phyloP scores from a whole-genome alignment of 768 basidiomycete species.

The Tephrocybe sp. region DNA sequence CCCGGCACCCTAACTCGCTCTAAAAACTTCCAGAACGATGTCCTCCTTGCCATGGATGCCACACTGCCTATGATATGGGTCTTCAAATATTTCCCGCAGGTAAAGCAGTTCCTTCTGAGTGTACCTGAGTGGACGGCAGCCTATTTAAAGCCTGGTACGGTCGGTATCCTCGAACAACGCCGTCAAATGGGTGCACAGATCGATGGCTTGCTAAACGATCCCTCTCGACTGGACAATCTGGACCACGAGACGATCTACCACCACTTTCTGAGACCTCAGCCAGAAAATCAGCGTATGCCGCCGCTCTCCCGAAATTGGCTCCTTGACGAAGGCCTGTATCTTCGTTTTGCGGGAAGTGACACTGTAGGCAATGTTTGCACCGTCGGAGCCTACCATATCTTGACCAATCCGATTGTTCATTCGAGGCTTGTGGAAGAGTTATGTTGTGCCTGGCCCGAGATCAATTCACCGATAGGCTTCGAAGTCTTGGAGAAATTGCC shows the following conservation, averaged over 20 bases:
- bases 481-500: constrained; percentile 3
- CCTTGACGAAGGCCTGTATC: constrained; percentile 34
- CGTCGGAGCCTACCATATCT: constrained; percentile 34
- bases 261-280: constrained; percentile 32
- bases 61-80: constrained; percentile 37
- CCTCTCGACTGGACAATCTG: constrained; percentile 25
- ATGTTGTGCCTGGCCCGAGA: constrained; percentile 40
- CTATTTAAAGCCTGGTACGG: constrained; percentile 33
- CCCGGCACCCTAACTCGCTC: constrained; percentile 18
- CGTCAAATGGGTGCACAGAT: constrained; percentile 35
- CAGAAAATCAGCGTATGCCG: constrained; percentile 29
- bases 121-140: constrained; percentile 34
- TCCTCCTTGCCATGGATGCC: constrained; percentile 33
- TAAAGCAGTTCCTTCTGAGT: constrained; percentile 28
- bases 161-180: constrained; percentile 33
- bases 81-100: constrained; percentile 36
- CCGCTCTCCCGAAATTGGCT: constrained; percentile 31
- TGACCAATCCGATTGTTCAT: constrained; percentile 29
- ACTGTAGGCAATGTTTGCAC: constrained; percentile 41
- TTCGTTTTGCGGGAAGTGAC: constrained; percentile 44
- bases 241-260: constrained; percentile 40
- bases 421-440: constrained; percentile 31
- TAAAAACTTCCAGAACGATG: constrained; percentile 32
- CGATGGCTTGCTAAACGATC: constrained; percentile 32
- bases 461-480: constrained; percentile 20